A percentile compares a stretch with the other conserved stretches of the same genome.
These are phyloP conservation scores for Teratosphaeria destructans DNA, from an alignment of 2,329 filamentous ascomycete genomes.

Conservation along the genomic window DNA sequence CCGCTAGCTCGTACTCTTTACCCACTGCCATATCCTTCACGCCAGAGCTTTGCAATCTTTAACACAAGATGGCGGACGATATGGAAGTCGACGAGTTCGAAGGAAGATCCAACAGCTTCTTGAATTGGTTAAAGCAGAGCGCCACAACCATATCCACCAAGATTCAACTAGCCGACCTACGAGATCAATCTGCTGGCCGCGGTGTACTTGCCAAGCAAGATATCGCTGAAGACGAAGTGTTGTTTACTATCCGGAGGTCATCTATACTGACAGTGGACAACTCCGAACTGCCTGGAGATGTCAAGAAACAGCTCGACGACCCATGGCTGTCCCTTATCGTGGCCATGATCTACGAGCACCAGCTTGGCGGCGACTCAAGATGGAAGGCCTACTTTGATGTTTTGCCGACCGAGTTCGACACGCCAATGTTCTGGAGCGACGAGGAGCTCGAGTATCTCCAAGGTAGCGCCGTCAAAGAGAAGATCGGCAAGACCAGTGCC, in stretches of 20 bases:
- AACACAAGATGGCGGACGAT: neutral
- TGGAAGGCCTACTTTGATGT: slow-evolving; percentile 75
- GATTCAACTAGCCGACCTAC: slow-evolving; percentile 48
- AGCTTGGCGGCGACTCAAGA: slow-evolving; percentile 47
- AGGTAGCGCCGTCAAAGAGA: slow-evolving; percentile 63
- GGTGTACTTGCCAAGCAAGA: slow-evolving; percentile 60
- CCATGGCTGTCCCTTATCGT: slow-evolving; percentile 56
- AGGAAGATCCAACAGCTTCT: slow-evolving; percentile 29
- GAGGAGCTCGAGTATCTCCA: slow-evolving; percentile 62
- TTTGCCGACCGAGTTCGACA: slow-evolving; percentile 63
- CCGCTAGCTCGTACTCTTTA: neutral
- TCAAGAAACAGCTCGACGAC: slow-evolving; percentile 25
- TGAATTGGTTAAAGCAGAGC: slow-evolving; percentile 46
- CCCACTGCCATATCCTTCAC: neutral
- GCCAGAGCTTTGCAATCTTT: neutral
- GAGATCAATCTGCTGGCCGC: slow-evolving; percentile 46
- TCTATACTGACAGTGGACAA: slow-evolving; percentile 64
- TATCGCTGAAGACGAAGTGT: slow-evolving; percentile 61
- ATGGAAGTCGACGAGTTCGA: neutral
- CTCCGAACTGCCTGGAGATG: slow-evolving; percentile 47
- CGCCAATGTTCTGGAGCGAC: slow-evolving; percentile 79
- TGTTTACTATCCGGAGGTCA: slow-evolving; percentile 69
- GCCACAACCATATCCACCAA: slow-evolving; percentile 48
- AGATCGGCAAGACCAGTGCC: slow-evolving; percentile 64
- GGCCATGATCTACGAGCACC: slow-evolving; percentile 67